A percentile compares a stretch with the other conserved stretches of the same genome.
These are phyloP conservation scores for Usnea hakonensis DNA, from an alignment of 495 filamentous ascomycete genomes.

Conservation along the genomic window DNA sequence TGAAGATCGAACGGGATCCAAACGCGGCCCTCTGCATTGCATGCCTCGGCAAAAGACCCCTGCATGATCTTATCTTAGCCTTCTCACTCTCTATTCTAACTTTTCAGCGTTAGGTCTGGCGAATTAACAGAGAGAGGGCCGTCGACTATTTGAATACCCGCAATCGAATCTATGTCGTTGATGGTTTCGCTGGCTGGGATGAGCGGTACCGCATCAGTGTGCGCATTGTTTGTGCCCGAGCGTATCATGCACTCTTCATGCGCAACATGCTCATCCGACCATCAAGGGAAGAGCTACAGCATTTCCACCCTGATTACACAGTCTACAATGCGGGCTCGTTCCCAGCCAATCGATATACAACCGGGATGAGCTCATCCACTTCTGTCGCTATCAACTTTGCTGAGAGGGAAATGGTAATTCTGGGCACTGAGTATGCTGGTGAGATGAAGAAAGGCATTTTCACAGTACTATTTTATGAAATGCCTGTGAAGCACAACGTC, in stretches of 20 bases:
- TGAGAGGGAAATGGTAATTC: slow-evolving; percentile 95
- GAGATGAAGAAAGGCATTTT: slow-evolving; percentile 99
- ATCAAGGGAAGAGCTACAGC: slow-evolving; percentile 75
- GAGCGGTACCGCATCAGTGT: slow-evolving; percentile 96
- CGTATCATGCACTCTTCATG: slow-evolving; percentile 99
- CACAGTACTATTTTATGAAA: slow-evolving; percentile 99
- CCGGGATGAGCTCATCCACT: slow-evolving; percentile 93
- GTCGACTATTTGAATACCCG: slow-evolving; percentile 98
- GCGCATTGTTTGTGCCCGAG: slow-evolving; percentile 94
- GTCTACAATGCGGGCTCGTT: slow-evolving; percentile 99
- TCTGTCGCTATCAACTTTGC: slow-evolving; percentile 83
- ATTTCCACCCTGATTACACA: slow-evolving; percentile 98
- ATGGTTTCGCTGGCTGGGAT: slow-evolving; percentile 97
- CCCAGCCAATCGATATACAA: slow-evolving; percentile 96
- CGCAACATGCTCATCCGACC: slow-evolving; percentile 99
- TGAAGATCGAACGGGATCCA: neutral
- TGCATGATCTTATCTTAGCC: slow-evolving; percentile 19
- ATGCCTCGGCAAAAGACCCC: slow-evolving; percentile 25
- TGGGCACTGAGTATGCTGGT: slow-evolving; percentile 97
- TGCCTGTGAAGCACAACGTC: slow-evolving; percentile 99
- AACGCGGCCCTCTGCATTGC: slow-evolving; percentile 10
- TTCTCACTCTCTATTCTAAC: slow-evolving; percentile 23
- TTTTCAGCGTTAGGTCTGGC: slow-evolving; percentile 71
- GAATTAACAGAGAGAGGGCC: slow-evolving; percentile 97
- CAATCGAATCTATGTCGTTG: slow-evolving; percentile 96